These are phyloP conservation scores for Leishmania gerbilli DNA, from an alignment of 208 protist genomes.

Conservation along the genomic window DNA sequence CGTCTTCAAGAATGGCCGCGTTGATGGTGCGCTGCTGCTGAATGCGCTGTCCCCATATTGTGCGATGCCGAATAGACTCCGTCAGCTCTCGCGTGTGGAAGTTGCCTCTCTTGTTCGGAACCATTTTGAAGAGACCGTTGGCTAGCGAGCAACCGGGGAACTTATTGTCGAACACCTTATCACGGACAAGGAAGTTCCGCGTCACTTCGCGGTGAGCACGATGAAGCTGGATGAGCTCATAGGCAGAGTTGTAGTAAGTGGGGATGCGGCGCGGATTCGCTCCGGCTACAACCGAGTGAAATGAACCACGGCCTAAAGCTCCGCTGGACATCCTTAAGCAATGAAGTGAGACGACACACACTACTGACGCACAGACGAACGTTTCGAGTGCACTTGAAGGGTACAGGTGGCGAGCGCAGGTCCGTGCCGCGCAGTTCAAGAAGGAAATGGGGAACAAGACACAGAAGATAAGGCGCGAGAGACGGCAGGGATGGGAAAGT, in stretches of 20 bases:
- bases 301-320: slow-evolving; percentile 83
- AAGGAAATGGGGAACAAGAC: background rate
- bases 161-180: slow-evolving; percentile 92
- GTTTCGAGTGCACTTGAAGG: background rate
- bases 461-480: background rate
- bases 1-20: slow-evolving; percentile 45
- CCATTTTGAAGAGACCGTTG: slow-evolving; percentile 91
- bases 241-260: slow-evolving; percentile 75
- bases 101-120: slow-evolving; percentile 68
- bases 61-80: slow-evolving; percentile 77
- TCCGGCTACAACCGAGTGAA: slow-evolving; percentile 79
- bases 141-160: slow-evolving; percentile 73
- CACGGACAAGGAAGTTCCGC: slow-evolving; percentile 74
- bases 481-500: background rate
- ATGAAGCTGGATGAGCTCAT: slow-evolving; percentile 82
- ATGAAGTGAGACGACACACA: slow-evolving; percentile 16
- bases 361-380: background rate
- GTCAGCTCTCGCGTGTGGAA: slow-evolving; percentile 84
- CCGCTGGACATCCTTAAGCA: slow-evolving; percentile 62
- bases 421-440: background rate
- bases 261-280: slow-evolving; percentile 44
- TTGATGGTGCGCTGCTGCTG: slow-evolving; percentile 85
- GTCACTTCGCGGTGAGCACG: slow-evolving; percentile 74
- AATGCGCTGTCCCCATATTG: slow-evolving; percentile 84
- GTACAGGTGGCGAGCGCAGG: background rate